Evolutionary conservation across 2,329 filamentous ascomycete genomes (phyloP), one percentile per base, ranked within the genome.

Genomic region (Colletotrichum sp.): DNA sequence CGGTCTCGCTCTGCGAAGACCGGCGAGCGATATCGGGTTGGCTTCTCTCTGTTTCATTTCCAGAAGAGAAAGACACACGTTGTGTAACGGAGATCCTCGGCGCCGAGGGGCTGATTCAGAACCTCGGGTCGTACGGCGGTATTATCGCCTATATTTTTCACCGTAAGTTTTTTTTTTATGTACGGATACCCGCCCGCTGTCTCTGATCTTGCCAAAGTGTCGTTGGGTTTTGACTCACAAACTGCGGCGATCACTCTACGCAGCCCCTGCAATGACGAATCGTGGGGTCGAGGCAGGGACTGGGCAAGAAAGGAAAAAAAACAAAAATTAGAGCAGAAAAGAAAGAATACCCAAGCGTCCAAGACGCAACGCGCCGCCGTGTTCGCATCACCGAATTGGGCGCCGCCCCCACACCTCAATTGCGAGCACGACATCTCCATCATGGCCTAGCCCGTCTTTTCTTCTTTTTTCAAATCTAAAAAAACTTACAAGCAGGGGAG

Each of bases 1-100:
- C 66, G 66, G 57, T 68, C 57, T 68, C 66, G 66, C 66, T 59
- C 55, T 68, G 66, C 66, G 66, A 68, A 16, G 55, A 68, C 55
- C 64, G 66, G 55, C 34, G 55, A 68, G 55, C 66, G 66, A 61
- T 68, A 68, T 61, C 66, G 66, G 66, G 21, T 24, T 51, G 18
- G 24, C 29, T 15, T 65, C 12, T 66, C 13, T 66, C 43, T 21
- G 24, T 13, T 15, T 59, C 1, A 8, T 31, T 36, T 13, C 15
- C 58, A 57, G 7, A 12, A 21, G 24, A 47, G 16, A 21, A 27
- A 47, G 16, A 31, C 24, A 31, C 8, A 21, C 34, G 24, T 38
- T 34, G 64, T 58, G 51, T 43, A 66, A 66, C 64, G 51, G 64
- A 43, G 16, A 43, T 43, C 9, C 31, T 66, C 64, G 64, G 64